phyloP scores from a whole-genome alignment of 352 stramenopile species.

The Pythium utonaiense region DNA sequence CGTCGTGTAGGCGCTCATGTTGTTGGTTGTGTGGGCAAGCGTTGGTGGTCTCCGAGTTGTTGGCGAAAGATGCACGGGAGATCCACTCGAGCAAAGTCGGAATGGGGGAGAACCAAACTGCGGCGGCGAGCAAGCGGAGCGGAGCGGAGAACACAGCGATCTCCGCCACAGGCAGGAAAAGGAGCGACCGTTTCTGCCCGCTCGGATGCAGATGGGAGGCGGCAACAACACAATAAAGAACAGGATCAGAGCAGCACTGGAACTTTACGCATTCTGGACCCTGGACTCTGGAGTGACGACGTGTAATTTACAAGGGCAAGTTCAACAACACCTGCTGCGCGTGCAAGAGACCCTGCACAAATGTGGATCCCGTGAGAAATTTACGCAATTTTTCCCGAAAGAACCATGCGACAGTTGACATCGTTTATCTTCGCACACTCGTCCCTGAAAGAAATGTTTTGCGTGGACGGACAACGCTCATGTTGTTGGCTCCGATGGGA shows the following conservation, averaged over 20 bases:
- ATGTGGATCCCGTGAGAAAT: background rate
- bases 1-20: constrained; percentile 35
- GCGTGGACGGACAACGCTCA: background rate
- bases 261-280: background rate
- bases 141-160: background rate
- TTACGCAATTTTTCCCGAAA: background rate
- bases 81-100: too few species aligned
- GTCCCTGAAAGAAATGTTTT: background rate
- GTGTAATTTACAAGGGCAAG: background rate
- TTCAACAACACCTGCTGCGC: background rate
- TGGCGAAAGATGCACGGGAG: too few species aligned
- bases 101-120: constrained; percentile 5
- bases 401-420: background rate
- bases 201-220: background rate
- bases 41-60: too few species aligned
- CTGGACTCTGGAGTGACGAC: background rate
- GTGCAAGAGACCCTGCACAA: background rate
- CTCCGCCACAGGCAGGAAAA: background rate
- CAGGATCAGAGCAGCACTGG: background rate
- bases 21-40: background rate
- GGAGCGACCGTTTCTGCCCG: constrained; percentile 3
- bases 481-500: background rate
- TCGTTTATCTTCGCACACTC: background rate
- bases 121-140: background rate
- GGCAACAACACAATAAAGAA: background rate